Base-by-base conservation (phyloP, 768 basidiomycete genomes). In the Lactarius psammicola region DNA sequence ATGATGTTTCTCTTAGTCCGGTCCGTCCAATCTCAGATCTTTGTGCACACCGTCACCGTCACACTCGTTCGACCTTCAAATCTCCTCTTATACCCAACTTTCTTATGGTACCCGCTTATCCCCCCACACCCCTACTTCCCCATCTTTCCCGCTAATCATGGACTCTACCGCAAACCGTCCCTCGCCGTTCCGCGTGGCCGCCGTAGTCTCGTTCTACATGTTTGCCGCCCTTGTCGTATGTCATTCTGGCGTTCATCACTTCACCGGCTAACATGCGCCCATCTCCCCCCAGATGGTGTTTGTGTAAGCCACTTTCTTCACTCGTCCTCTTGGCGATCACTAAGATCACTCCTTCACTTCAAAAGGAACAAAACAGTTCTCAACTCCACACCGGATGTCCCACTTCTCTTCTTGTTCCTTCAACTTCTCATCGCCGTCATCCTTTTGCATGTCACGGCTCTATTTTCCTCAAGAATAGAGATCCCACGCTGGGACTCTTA, bases 161-260 rank as follows among this genome's bases (percentile, higher is more conserved):
- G 64, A 72, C 60, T 54, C 72, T 66, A 56, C 72, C 61, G 67
- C 76, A 69, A 73, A 76, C 68, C 69, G 59, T 56, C 38, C 76
- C 13, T 77, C 78, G 60, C 76, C 75, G 40, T 67, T 82, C 63
- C 80, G 86, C 74, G 85, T 91, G 55, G 85, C 86, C 18, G 83
- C 75, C n/a, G 90, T 92, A 30, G 89, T 91, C 67, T 68, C 80
- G 8, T 92, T 92, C 76, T 92, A 91, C 79, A 91, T 92, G 89
- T 75, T 76, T 26, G 82, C 89, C 3, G 90, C 90, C 3, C 78
- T 92, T 10, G 83, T 90, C 46, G 88, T 90, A 72, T 75, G 88
- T 81, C 28, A 54, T 44, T 62, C 66, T 61, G n/a, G 42, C 42
- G n/a, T 38, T 54, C 5, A 30, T 38, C 44, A 18, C 31, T 31